phyloP scores from a whole-genome alignment of 345 rosid species.

The Carallia pectinifolia region DNA sequence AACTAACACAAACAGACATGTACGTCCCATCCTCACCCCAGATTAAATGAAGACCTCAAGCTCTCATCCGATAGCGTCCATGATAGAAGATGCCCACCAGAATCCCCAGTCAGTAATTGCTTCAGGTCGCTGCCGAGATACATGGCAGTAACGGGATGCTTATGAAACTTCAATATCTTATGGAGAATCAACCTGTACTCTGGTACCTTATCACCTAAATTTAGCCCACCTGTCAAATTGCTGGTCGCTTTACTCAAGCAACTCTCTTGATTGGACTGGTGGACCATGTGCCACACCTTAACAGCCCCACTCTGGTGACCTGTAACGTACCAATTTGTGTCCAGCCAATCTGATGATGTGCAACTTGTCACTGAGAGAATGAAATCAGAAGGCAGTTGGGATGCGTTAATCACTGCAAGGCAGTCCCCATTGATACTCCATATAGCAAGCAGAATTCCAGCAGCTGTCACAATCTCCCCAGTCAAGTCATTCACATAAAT shows the following conservation, averaged over 20 bases:
- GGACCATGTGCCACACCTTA: constrained; percentile 95
- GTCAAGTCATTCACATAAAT: constrained; percentile 85
- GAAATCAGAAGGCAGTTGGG: constrained; percentile 93
- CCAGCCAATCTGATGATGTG: constrained; percentile 86
- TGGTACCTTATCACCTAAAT: constrained; percentile 57
- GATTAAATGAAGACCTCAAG: constrained; percentile 55
- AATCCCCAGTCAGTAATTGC: constrained; percentile 94
- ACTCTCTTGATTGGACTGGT: constrained; percentile 54
- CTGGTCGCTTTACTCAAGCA: constrained; percentile 43
- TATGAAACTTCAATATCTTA: constrained; percentile 82
- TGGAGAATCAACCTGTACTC: constrained; percentile 84
- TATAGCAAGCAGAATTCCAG: constrained; percentile 90
- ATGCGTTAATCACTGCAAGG: constrained; percentile 82
- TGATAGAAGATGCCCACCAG: constrained; percentile 77
- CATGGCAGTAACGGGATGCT: constrained; percentile 84
- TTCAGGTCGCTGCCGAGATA: constrained; percentile 72
- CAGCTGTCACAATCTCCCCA: constrained; percentile 92
- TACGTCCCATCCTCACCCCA: constrained; percentile 35
- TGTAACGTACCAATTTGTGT: constrained; percentile 87
- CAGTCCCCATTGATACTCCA: constrained; percentile 99
- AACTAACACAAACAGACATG: constrained; percentile 19
- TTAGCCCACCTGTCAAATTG: constrained; percentile 51
- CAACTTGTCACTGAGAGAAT: constrained; percentile 85
- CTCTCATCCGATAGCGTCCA: constrained; percentile 88
- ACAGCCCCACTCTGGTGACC: constrained; percentile 99